Evolutionary conservation across 1,139 yeast species (phyloP).

Genomic region (Scheffersomyces parashehatae): DNA sequence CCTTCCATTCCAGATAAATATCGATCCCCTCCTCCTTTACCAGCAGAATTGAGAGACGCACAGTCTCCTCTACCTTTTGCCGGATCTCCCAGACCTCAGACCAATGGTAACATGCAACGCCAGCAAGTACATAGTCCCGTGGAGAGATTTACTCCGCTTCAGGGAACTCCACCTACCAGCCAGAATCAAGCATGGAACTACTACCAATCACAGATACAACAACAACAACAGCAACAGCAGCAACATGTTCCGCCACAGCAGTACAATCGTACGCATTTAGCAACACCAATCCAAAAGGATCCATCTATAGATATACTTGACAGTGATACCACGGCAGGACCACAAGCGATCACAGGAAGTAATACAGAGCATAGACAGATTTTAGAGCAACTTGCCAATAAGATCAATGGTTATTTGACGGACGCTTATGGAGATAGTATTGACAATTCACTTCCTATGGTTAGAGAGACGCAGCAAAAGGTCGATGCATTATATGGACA

Average conservation of each 20-base stretch:
- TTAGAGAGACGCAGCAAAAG: constrained; percentile 17
- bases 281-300: background rate
- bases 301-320: background rate
- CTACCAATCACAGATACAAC: no score
- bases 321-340: background rate
- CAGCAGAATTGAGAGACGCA: background rate
- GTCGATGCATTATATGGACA: constrained; percentile 34
- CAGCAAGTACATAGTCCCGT: no score
- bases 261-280: constrained; percentile 2
- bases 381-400: constrained; percentile 18
- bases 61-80: no score
- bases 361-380: background rate
- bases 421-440: constrained; percentile 3
- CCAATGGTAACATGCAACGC: no score
- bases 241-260: no score
- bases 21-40: constrained; percentile 13
- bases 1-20: background rate
- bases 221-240: no score
- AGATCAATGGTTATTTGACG: constrained; percentile 23
- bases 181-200: no score
- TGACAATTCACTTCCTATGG: constrained; percentile 8
- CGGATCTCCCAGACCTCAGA: no score
- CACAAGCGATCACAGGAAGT: background rate
- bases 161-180: no score
- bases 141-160: no score